Base-by-base conservation (phyloP, 495 filamentous ascomycete species). In the Xeromyces bisporus region DNA sequence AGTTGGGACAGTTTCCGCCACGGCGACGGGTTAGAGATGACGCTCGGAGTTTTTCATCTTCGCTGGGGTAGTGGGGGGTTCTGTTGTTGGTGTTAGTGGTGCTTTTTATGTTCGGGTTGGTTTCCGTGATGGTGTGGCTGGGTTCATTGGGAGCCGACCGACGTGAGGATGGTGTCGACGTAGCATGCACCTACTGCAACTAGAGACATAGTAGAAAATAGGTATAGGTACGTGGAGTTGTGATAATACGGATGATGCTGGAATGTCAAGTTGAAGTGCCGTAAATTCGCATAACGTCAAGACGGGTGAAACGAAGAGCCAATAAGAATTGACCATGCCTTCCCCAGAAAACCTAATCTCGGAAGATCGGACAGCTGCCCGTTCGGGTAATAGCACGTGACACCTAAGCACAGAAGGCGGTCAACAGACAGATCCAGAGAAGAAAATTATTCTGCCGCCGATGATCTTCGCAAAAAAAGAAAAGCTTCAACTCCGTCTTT, bases 41-140 rank as follows among this genome's bases (percentile, higher is more conserved):
- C 13, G 76, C 76, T 32, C 77, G 73, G 17, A 78, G 60, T 53
- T 81, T 83, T 27, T 71, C 62, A 60, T 83, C 77, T 50, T 80
- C 77, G 10, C 39, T 49, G 11, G 77, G 77, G 42, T 71, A 83
- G 42, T 70, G 46, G 18, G 70, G 64, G 18, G 77, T 69, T 38
- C 77, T 80, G 35, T 17, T 28, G 32, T 10, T 18, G 12, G 24
- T 13, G 10, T 18, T 4, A 23, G 18, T 14, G 9, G 5, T 21
- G 9, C 20, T 21, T 4, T 21, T 21, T 21, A 4, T 21, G 20
- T 21, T 21, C 20, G 4, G 20, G 5, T 9, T 21, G 5, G 5
- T 21, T 21, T 21, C 9, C 20, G 20, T 21, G 20, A 21, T 5
- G 20, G 9, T 9, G 9, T 21, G 40, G 37, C 37, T 41, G 26